Evolutionary conservation across 208 protist genomes (phyloP), one percentile per base, ranked within the genome.

Genomic region (Acanthamoeba healyi): DNA sequence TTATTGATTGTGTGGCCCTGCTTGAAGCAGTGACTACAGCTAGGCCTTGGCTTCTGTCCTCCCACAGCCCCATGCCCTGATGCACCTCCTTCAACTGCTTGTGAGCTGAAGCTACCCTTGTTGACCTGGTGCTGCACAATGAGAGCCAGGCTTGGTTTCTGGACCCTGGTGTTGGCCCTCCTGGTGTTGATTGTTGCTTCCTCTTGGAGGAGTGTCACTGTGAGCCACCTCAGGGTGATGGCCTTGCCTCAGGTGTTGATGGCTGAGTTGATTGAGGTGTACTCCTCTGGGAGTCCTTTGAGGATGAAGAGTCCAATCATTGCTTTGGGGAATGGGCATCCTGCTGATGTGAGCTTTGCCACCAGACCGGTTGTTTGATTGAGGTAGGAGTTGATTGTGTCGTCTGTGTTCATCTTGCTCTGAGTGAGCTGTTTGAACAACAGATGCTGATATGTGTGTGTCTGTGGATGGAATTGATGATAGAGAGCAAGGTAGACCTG

Each of bases 401-500:
- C 36, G 5, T 82, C 9, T 7, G 5, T 7, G 4, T 26, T 24
- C 81, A 88, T 88, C 81, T 88, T 88, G 7, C 56, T 7, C 54
- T 42, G 19, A 0, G 19, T 12, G 44, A 88, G 46, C 34, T 88
- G 42, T 34, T 88, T 58, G 54, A 88, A 61, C 9, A 88, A 46
- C 0, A 88, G 29, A 34, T 63, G 38, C 22, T 0, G 17, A 26
- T 88, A 88, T 12, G 19, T 4, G 1, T 24, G 81, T 26, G 81
- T 63, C 6, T 22, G 81, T 38, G 46, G 81, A 26, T 46, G 5
- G 26, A 32, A 88, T 2, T 46, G 7, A 29, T 29, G 58, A 46
- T 88, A 88, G 81, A 88, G 81, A 6, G 10, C 34, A 0, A 88
- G 81, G 81, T 88, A 88, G 14, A 88, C 81, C 44, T 63, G 32